These are phyloP conservation scores for Chaetomium globosum DNA, from an alignment of 2,329 filamentous ascomycete species.

Conservation along the genomic window DNA sequence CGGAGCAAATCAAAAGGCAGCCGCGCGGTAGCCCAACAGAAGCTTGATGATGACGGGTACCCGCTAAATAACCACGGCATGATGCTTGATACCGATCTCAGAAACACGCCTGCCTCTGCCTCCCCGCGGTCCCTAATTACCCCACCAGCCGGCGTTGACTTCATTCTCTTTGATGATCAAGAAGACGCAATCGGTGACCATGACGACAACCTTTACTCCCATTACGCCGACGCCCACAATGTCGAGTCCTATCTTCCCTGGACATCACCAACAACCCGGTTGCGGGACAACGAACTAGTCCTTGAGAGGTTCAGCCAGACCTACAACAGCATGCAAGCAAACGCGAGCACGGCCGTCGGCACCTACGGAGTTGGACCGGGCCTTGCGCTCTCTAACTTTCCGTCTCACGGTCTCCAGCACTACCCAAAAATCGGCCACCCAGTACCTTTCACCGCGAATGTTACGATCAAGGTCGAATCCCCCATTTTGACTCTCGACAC, in stretches of 20 bases:
- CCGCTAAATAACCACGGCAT: constrained; percentile 16
- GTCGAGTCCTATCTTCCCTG: constrained; percentile 35
- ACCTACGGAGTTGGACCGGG: constrained; percentile 27
- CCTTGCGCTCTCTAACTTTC: constrained; percentile 30
- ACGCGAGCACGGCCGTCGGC: background rate
- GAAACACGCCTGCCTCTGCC: background rate
- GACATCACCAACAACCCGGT: constrained; percentile 37
- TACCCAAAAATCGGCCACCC: constrained; percentile 8
- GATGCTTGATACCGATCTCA: constrained; percentile 5
- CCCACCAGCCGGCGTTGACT: constrained; percentile 30
- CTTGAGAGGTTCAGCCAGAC: constrained; percentile 37
- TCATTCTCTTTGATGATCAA: constrained; percentile 35
- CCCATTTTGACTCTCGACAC: constrained; percentile 22
- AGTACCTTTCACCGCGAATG: background rate
- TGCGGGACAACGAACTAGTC: constrained; percentile 36
- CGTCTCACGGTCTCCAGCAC: constrained; percentile 14
- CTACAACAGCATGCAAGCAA: constrained; percentile 31
- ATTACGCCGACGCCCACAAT: constrained; percentile 20
- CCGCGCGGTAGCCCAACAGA: constrained; percentile 39
- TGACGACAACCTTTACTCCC: constrained; percentile 25
- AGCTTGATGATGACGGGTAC: constrained; percentile 5
- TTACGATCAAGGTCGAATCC: constrained; percentile 30
- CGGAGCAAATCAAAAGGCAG: constrained; percentile 73
- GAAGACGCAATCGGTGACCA: constrained; percentile 30
- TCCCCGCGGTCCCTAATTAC: constrained; percentile 13